Conservation (phyloP, 192 early-diverging fungal species). For the Coemansia sp. region DNA sequence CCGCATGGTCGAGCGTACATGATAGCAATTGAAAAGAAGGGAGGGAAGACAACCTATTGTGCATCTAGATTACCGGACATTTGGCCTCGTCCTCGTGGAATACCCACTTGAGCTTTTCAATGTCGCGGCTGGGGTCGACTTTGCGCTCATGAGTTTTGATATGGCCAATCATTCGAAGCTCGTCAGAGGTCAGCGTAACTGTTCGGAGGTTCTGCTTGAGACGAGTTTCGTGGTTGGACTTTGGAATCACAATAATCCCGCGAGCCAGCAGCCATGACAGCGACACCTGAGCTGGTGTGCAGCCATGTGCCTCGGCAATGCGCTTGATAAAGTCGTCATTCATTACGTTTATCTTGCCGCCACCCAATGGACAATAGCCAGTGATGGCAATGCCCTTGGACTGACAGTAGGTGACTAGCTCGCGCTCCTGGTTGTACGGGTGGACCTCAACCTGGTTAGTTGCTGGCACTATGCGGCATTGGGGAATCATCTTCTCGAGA, state of each 20-base stretch:
- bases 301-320: constrained; percentile 68
- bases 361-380: constrained; percentile 84
- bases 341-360: constrained; percentile 32
- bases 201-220: constrained; percentile 57
- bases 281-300: constrained; percentile 69
- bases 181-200: constrained; percentile 30
- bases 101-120: constrained; percentile 43
- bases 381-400: constrained; percentile 70
- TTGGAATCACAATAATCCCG: constrained; percentile 78
- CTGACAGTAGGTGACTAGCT: constrained; percentile 72
- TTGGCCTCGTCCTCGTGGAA: constrained; percentile 38
- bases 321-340: constrained; percentile 56
- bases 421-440: constrained; percentile 61
- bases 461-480: constrained; percentile 70
- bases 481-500: constrained; percentile 64
- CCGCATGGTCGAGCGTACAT: too few species aligned
- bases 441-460: constrained; percentile 88
- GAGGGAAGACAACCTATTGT: background rate
- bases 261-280: constrained; percentile 75
- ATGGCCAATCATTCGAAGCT: constrained; percentile 29
- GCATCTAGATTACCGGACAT: constrained; percentile 43
- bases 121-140: constrained; percentile 26
- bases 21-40: too few species aligned
- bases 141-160: constrained; percentile 39
- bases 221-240: constrained; percentile 65